Evolutionary conservation across 225 moss, liverwort and hornwort species (phyloP).

Genomic region (Rhytidiadelphus loreus): DNA sequence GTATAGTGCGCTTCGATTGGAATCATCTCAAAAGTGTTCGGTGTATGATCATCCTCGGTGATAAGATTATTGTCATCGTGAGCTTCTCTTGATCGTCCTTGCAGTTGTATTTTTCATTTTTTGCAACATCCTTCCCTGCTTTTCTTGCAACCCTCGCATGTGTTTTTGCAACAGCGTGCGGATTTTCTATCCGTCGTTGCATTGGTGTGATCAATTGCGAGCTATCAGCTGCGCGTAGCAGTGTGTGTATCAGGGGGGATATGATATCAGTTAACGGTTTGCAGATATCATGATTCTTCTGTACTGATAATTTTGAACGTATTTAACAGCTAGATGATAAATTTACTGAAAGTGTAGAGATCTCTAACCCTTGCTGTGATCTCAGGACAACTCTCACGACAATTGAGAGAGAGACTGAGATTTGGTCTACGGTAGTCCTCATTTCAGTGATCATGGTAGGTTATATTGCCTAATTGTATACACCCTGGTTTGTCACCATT

Average conservation of each 20-base stretch:
- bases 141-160: background rate
- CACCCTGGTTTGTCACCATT: background rate
- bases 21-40: constrained; percentile 5
- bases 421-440: background rate
- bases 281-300: background rate
- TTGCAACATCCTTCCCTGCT: background rate
- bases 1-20: constrained; percentile 17
- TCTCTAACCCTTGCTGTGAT: background rate
- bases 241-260: background rate
- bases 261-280: background rate
- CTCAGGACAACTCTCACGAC: no score
- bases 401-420: background rate
- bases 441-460: background rate
- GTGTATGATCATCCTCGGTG: constrained; percentile 1
- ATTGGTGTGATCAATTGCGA: background rate
- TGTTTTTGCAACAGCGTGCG: background rate
- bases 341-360: background rate
- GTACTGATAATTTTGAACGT: background rate
- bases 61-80: background rate
- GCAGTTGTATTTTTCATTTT: background rate
- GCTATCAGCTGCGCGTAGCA: background rate
- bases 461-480: background rate
- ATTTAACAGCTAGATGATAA: background rate
- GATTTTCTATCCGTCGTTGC: background rate
- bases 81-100: background rate